Base-by-base conservation (phyloP, 768 basidiomycete genomes). In the Termitomyces sp. region DNA sequence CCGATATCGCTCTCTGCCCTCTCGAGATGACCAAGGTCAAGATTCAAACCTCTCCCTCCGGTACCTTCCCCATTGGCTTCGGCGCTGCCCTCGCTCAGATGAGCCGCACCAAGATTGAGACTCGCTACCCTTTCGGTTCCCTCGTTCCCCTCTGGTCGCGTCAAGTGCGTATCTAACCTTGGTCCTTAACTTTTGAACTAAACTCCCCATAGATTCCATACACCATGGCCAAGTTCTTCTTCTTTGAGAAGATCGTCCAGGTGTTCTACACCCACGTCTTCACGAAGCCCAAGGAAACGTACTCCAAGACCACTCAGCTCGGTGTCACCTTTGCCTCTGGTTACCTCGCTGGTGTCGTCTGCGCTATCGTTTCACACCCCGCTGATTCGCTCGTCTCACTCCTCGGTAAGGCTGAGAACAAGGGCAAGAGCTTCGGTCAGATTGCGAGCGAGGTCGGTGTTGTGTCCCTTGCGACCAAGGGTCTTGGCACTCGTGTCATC, bases 141-240 rank as follows among this genome's bases (percentile, higher is more conserved):
- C 73, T 93, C 67, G 85, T 89, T 46, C 91, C 91, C 56, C 85
- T 93, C 47, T 93, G 91, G 91, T 93, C 91, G 42, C 90, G 91
- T 70, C 91, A 91, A 79, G 89, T 88, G 44, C 51, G 58, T 64
- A 41, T 48, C 4, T 31, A 42, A n/a, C 11, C 6, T 22, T n/a
- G 20, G 16, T n/a, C 37, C 3, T 45, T 37, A 4, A 34, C 27
- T 2, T 11, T 16, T 7, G 20, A 48, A 52, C 20, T 54, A 13
- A 55, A 47, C 22, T 34, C 46, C 31, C 16, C 48, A 33, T 61
- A 96, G 89, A 94, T 96, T 68, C 95, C 95, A 55, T 97, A 97
- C 82, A 97, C 95, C 68, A 95, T 97, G 94, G 94, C 94, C 80
- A 97, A 97, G 78, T 97, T 97, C 85, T 93, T 85, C 85, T 93